These are phyloP conservation scores for Neurospora cerealis DNA, from an alignment of 495 filamentous ascomycete species.

Conservation along the genomic window DNA sequence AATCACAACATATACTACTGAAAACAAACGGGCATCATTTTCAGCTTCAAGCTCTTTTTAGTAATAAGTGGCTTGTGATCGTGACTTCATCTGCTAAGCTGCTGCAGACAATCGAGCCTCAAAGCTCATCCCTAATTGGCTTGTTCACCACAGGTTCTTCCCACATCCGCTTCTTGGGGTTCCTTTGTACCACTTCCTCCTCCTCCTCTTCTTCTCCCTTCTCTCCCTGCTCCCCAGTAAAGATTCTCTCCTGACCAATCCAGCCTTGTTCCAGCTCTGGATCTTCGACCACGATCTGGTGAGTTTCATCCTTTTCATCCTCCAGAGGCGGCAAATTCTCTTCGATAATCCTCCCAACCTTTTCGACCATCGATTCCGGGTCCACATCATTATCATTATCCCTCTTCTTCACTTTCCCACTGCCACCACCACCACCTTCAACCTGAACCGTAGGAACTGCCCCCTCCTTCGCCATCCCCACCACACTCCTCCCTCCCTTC, in stretches of 20 bases:
- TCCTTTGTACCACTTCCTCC: slow-evolving; percentile 32
- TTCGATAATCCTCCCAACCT: slow-evolving; percentile 42
- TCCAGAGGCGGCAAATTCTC: slow-evolving; percentile 16
- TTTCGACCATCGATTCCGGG: slow-evolving; percentile 33
- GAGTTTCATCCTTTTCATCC: slow-evolving; percentile 14
- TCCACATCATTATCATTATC: slow-evolving; percentile 4
- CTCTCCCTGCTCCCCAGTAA: background rate
- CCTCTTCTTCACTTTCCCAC: background rate
- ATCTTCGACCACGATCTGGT: slow-evolving; percentile 12
- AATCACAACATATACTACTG: background rate
- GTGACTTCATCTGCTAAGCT: background rate
- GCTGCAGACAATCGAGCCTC: slow-evolving; percentile 4
- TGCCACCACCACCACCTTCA: background rate
- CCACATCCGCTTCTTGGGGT: slow-evolving; percentile 72
- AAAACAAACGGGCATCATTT: background rate
- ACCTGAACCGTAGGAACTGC: slow-evolving; percentile 34
- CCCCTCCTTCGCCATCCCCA: slow-evolving; percentile 39
- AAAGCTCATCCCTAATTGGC: slow-evolving; percentile 46
- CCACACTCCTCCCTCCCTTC: slow-evolving; percentile 15
- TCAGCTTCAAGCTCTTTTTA: background rate
- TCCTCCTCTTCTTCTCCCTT: slow-evolving; percentile 1
- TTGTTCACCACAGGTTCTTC: slow-evolving; percentile 45
- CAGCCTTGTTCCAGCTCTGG: slow-evolving; percentile 8
- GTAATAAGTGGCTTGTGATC: background rate
- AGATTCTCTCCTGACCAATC: background rate